phyloP scores from a whole-genome alignment of 208 protist species.

The Leishmania martiniquensis region DNA sequence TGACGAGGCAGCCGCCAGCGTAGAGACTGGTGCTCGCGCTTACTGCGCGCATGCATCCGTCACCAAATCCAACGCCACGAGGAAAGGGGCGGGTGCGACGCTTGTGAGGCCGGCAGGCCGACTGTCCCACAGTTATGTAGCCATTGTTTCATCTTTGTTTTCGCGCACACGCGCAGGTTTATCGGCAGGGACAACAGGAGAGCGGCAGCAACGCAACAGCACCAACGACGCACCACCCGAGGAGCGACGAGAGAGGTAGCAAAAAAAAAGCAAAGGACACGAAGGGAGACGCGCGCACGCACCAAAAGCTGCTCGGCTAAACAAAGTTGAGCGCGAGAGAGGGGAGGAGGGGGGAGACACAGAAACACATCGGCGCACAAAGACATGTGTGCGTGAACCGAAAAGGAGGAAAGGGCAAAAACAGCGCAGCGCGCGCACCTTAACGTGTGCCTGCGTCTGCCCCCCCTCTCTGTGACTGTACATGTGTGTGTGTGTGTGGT shows the following conservation, averaged over 20 bases:
- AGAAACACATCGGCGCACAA: too few species aligned
- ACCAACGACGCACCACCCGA: neutral
- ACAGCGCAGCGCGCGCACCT: too few species aligned
- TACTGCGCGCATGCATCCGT: neutral
- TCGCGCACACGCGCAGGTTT: neutral
- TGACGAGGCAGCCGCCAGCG: neutral
- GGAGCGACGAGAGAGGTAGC: neutral
- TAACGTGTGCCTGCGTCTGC: too few species aligned
- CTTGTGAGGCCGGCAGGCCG: neutral
- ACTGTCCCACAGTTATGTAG: neutral
- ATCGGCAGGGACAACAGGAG: neutral
- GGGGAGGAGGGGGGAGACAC: neutral
- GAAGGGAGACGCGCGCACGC: neutral
- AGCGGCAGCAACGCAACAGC: slow-evolving; percentile 1
- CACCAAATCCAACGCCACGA: neutral
- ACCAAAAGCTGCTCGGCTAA: neutral
- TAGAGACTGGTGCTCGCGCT: neutral
- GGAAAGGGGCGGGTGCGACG: neutral
- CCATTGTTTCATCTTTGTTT: neutral
- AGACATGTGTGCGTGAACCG: too few species aligned
- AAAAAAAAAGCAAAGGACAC: neutral
- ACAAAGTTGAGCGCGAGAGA: too few species aligned
- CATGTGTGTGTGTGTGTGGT: too few species aligned
- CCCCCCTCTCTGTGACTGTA: too few species aligned
- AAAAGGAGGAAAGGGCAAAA: too few species aligned